These are phyloP conservation scores for Halenospora varia DNA, from an alignment of 495 filamentous ascomycete genomes.

Conservation along the genomic window DNA sequence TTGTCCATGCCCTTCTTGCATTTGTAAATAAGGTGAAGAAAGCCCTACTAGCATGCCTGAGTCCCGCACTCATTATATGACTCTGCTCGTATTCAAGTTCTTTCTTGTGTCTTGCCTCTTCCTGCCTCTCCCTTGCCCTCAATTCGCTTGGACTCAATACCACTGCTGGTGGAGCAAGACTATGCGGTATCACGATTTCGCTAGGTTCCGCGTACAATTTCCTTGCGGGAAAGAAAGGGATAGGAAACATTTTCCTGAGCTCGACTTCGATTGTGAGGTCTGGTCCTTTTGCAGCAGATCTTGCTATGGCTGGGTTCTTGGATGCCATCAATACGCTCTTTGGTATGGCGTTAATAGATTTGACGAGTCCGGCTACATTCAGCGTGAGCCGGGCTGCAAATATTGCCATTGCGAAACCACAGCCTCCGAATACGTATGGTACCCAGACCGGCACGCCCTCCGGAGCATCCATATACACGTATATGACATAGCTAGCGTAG, in stretches of 20 bases:
- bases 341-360: constrained; percentile 32
- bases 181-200: constrained; percentile 5
- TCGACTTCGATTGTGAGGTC: constrained; percentile 24
- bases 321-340: not conserved
- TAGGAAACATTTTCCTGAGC: constrained; percentile 21
- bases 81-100: constrained; percentile 36
- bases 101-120: constrained; percentile 25
- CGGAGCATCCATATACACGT: constrained; percentile 40
- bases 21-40: constrained; percentile 28
- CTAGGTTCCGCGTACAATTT: constrained; percentile 20
- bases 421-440: constrained; percentile 36
- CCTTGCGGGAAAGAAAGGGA: constrained; percentile 21
- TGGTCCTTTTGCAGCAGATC: not conserved
- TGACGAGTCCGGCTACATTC: constrained; percentile 36
- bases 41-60: constrained; percentile 35
- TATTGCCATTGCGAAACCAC: constrained; percentile 40
- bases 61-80: constrained; percentile 44
- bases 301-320: not conserved
- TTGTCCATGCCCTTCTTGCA: constrained; percentile 35
- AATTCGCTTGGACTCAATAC: not conserved
- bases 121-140: constrained; percentile 26
- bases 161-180: not conserved
- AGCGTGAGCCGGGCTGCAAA: constrained; percentile 44
- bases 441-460: constrained; percentile 38
- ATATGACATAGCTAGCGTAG: constrained; percentile 53